phyloP scores from a whole-genome alignment of 169 alveolate genomes.

The Pseudocohnilembus persalinus region DNA sequence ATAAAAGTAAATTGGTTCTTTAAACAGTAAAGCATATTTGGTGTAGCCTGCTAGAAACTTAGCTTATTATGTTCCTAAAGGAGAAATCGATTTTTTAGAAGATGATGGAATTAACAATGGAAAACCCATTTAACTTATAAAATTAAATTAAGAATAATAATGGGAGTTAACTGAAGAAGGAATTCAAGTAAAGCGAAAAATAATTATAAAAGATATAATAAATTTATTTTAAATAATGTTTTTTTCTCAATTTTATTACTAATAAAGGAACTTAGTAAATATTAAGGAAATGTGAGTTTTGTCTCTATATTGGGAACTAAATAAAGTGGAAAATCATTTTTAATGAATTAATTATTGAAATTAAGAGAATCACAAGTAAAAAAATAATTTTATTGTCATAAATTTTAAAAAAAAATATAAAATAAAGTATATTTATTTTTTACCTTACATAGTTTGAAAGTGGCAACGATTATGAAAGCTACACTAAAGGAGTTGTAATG shows the following conservation, averaged over 20 bases:
- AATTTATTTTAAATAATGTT: too few relatives aligned
- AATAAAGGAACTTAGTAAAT: neutral
- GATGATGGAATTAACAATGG: neutral
- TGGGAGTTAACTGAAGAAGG: neutral
- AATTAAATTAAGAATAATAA: too few relatives aligned
- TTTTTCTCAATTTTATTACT: too few relatives aligned
- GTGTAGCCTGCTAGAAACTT: too few relatives aligned
- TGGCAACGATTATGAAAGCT: neutral
- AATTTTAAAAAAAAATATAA: too few relatives aligned
- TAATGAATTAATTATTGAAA: neutral
- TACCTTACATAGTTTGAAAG: neutral
- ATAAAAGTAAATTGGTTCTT: too few relatives aligned
- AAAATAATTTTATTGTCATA: too few relatives aligned
- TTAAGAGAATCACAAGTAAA: neutral
- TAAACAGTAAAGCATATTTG: too few relatives aligned
- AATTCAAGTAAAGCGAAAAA: neutral
- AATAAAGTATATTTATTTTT: too few relatives aligned
- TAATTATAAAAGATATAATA: too few relatives aligned
- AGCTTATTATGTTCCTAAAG: too few relatives aligned
- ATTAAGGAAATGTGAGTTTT: neutral
- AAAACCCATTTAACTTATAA: neutral
- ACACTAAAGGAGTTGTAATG: neutral
- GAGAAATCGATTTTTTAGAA: neutral
- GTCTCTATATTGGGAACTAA: neutral
- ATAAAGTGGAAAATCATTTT: neutral